Evolutionary conservation across 257 asterid genomes (phyloP).

Genomic region (Solanum corneliomulleri): DNA sequence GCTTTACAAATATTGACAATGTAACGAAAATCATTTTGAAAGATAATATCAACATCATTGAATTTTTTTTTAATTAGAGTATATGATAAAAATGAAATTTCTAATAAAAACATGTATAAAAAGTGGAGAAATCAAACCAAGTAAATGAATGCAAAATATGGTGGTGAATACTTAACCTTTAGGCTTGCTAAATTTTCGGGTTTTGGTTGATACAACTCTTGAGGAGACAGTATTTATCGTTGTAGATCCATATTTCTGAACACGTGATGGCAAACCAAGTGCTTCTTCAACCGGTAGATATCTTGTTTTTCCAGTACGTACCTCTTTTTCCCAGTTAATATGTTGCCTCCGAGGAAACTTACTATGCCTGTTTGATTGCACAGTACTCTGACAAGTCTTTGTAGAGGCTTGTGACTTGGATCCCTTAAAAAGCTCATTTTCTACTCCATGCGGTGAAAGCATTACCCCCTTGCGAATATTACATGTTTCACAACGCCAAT

Average conservation of each 20-base stretch:
- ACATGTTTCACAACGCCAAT: conserved; percentile 50
- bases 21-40: neutral
- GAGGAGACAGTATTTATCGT: neutral
- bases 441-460: conserved; percentile 5
- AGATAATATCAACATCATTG: neutral
- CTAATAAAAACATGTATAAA: neutral
- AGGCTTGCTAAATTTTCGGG: neutral
- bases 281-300: conserved; percentile 37
- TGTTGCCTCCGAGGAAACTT: neutral
- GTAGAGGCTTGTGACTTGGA: neutral
- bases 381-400: neutral
- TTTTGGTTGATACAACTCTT: conserved; percentile 2
- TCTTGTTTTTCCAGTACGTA: conserved; percentile 32
- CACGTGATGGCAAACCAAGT: conserved; percentile 29
- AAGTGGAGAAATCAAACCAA: neutral
- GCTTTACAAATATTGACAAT: neutral
- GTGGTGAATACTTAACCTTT: neutral
- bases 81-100: neutral
- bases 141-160: neutral
- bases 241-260: neutral
- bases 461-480: neutral
- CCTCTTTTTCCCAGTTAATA: conserved; percentile 30
- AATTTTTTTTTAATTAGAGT: neutral
- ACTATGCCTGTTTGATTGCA: neutral
- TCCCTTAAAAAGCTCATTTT: neutral